Base-by-base conservation (phyloP, 2,329 filamentous ascomycete species). In the Botrytis deweyae region DNA sequence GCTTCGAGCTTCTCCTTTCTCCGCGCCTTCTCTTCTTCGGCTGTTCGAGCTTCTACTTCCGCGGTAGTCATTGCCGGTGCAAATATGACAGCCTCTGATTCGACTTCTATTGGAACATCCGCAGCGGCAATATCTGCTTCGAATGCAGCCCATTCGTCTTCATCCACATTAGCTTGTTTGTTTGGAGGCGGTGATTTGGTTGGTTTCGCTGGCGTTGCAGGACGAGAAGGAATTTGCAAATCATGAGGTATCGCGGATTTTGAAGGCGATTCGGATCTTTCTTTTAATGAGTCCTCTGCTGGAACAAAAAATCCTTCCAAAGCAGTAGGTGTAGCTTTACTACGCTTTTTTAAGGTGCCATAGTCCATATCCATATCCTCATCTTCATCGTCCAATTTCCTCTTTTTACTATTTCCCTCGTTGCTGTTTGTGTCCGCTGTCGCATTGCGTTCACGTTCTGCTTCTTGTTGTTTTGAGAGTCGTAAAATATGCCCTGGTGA, bases 131-230 rank as follows among this genome's bases (percentile, higher is more conserved):
- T 90, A 72, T 97, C 93, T 4, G 92, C 92, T 81, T 97, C 92
- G 80, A 97, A 97, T 14, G 93, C 93, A 2, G 93, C 92, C 92
- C 93, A 96, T 82, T 96, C 93, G 72, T 91, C 89, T 79, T 97
- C 93, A 80, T 95, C 90, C 14, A 93, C 83, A 59, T 84, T 83
- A 22, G 75, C 64, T 7, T 73, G 72, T 1, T 81, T 78, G 8
- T 77, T 80, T 55, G 83, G 83, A 3, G 84, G 84, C 2, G 84
- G 86, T 9, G 82, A 82, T 10, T 84, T 83, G 8, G 85, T 84
- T 9, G 82, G 80, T 72, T 79, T 81, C 9, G 75, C 82, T 10
- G 89, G 89, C 5, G 89, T 91, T 4, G 89, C 89, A 3, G 89
- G 89, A 55, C 89, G 84, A 1, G 89, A 91, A 20, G 89, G 88